Evolutionary conservation across 2,329 filamentous ascomycete species (phyloP).

Genomic region (Aspergillus eucalypticola): DNA sequence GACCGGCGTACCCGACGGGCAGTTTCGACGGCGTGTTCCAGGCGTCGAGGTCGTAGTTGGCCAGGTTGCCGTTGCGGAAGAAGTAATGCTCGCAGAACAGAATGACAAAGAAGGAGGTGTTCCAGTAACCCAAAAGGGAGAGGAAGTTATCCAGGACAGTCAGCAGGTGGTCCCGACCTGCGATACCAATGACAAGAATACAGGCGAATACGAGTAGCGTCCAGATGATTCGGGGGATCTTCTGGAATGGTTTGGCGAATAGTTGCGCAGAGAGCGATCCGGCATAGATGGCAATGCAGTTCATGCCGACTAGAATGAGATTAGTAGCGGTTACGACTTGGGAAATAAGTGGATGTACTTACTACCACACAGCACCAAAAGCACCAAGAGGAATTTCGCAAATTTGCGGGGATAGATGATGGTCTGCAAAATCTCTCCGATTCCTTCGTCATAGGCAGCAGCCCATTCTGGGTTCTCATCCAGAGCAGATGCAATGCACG

Average conservation of each 20-base stretch:
- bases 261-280: conserved; percentile 39
- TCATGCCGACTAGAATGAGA: conserved; percentile 42
- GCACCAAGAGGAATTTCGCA: conserved; percentile 46
- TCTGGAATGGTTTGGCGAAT: conserved; percentile 46
- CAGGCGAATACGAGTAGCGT: conserved; percentile 49
- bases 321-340: not conserved
- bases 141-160: conserved; percentile 51
- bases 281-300: conserved; percentile 48
- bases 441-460: conserved; percentile 32
- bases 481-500: conserved; percentile 47
- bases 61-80: conserved; percentile 46
- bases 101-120: conserved; percentile 52
- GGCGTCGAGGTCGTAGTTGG: conserved; percentile 52
- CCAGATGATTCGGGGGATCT: conserved; percentile 52
- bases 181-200: conserved; percentile 49
- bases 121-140: conserved; percentile 54
- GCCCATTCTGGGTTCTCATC: conserved; percentile 45
- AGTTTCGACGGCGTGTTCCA: conserved; percentile 50
- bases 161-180: conserved; percentile 46
- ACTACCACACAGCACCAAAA: conserved; percentile 37
- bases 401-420: conserved; percentile 50
- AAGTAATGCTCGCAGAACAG: conserved; percentile 52
- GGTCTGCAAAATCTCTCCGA: conserved; percentile 50
- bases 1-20: conserved; percentile 48
- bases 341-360: not conserved